Percentiles rank a stretch among this genome's conserved stretches.
These are phyloP conservation scores for Xanthoceras sorbifolium DNA, from an alignment of 345 rosid species.

Conservation along the genomic window DNA sequence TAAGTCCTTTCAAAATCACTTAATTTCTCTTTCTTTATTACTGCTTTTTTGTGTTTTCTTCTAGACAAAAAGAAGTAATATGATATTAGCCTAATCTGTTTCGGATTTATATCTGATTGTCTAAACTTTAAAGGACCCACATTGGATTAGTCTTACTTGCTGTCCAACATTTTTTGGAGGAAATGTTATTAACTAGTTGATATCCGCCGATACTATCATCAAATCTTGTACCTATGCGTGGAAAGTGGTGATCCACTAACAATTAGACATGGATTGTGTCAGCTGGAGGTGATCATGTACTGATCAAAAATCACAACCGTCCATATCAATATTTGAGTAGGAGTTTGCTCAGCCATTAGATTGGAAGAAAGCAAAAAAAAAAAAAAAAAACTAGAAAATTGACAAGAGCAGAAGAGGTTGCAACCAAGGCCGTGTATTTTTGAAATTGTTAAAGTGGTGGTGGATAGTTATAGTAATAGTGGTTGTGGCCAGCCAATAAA, in stretches of 20 bases:
- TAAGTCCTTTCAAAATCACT: slow-evolving; percentile 33
- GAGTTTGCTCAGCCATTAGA: background rate
- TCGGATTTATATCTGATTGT: no score
- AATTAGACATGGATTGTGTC: background rate
- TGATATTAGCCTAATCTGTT: background rate
- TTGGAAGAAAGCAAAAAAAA: background rate
- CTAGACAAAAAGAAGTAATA: background rate
- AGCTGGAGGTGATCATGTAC: background rate
- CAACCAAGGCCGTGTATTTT: background rate
- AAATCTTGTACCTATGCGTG: no score
- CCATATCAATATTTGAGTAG: background rate
- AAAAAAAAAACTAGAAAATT: no score
- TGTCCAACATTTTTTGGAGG: no score
- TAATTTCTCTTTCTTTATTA: background rate
- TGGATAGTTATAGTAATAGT: no score
- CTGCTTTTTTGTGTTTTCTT: background rate
- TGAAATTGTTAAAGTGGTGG: background rate
- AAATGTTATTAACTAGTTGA: no score
- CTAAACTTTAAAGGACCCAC: no score
- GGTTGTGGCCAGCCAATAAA: background rate
- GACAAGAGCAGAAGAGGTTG: background rate
- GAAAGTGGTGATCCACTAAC: background rate
- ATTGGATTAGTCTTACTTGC: no score
- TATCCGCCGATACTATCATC: no score
- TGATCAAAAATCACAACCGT: background rate